Evolutionary conservation across 495 filamentous ascomycete genomes (phyloP).

Genomic region (Tuber melanosporum): DNA sequence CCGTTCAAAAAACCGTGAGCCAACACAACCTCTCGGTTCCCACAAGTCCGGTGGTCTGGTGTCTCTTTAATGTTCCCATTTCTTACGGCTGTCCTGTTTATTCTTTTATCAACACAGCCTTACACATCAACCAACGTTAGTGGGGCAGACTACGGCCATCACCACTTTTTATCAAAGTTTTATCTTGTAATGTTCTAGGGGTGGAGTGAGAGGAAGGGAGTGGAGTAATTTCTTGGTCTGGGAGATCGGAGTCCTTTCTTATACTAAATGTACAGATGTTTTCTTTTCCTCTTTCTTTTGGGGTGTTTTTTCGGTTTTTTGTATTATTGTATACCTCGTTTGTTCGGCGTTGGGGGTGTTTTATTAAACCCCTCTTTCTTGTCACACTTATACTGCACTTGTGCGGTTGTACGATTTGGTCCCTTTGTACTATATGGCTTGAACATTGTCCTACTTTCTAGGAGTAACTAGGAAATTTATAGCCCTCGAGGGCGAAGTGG

Average conservation of each 20-base stretch:
- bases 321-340: background rate
- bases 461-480: background rate
- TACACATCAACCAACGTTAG: background rate
- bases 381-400: background rate
- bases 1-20: background rate
- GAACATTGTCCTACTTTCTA: background rate
- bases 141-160: background rate
- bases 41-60: background rate
- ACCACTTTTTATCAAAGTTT: background rate
- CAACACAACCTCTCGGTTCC: background rate
- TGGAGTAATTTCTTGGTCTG: background rate
- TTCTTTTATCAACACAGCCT: background rate
- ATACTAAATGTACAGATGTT: constrained; percentile 1
- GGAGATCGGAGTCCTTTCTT: background rate
- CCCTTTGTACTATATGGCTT: background rate
- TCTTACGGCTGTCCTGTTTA: background rate
- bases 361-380: background rate
- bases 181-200: background rate
- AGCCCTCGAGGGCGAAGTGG: background rate
- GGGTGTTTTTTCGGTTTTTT: background rate
- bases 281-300: background rate
- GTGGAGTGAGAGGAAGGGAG: background rate
- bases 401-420: background rate
- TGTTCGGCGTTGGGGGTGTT: background rate
- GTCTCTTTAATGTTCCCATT: background rate